Base-by-base conservation (phyloP, 1,139 yeast species). In the Suhomyces bribrorum region DNA sequence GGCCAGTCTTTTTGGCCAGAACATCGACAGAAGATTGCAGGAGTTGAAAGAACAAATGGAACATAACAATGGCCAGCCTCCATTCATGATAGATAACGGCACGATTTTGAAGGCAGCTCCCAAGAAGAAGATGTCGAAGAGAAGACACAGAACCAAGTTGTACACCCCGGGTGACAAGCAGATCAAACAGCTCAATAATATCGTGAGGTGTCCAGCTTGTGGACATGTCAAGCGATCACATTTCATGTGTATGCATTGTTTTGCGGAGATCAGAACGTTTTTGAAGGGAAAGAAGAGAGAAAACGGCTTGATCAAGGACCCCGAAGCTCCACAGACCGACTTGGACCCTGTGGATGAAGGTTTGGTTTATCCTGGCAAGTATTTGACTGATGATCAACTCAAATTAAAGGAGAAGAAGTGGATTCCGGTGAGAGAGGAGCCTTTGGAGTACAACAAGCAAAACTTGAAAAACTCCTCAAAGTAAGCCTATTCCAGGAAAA, bases 151-250 rank as follows among this genome's bases (percentile, higher is more conserved):
- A 63, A 83, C 79, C 57, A 82, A 85, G 65, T 76, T 86, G 50
- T 83, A 86, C 53, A 86, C 87, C 12, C 90, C 96, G 4, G 95
- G 89, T 9, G 74, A 79, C 46, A 90, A 88, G 60, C 94, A 89
- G 55, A 71, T 86, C 49, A 80, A 87, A 59, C 82, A 83, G 38
- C 72, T 86, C 49, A 77, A 82, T 43, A 85, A 86, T 58, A 68
- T 92, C 52, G 87, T 85, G 47, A 78, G 95, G 59, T 92, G 98
- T 61, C 96, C 97, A 4, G 85, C 96, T 1, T 92, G 98, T 66
- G 98, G 98, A 30, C 86, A 86, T 47, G 85, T 81, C 51, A 90
- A 90, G 65, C 75, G 97, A 56, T 81, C 94, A 2, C 96, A 90
- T 61, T 81, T 89, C 40, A 74, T 90, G 60, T 90, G 98, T 64